These are phyloP conservation scores for Leishmania major DNA, from an alignment of 208 protist species.

Conservation along the genomic window DNA sequence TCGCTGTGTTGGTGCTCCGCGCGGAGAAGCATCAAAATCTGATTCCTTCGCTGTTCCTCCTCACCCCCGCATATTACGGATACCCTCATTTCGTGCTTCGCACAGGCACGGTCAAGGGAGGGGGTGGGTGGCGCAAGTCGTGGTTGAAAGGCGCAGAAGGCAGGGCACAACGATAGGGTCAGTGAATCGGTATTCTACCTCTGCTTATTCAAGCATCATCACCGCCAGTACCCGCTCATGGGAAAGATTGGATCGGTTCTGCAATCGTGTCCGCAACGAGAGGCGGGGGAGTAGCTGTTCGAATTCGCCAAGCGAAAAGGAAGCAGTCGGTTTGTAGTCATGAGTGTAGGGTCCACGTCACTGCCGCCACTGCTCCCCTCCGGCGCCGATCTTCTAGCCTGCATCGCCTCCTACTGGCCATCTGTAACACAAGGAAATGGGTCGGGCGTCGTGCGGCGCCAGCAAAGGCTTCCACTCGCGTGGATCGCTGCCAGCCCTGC, in stretches of 20 bases:
- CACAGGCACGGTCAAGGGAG: not conserved
- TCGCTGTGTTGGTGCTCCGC: not conserved
- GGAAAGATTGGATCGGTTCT: not conserved
- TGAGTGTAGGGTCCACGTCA: not conserved
- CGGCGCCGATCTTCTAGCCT: constrained; percentile 3
- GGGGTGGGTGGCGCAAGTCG: no score
- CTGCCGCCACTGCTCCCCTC: not conserved
- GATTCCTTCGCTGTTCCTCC: not conserved
- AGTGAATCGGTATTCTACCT: not conserved
- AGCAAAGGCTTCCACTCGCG: constrained; percentile 41
- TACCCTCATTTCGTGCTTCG: not conserved
- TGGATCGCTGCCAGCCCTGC: constrained; percentile 41
- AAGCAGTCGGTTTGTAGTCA: not conserved
- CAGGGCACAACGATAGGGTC: not conserved
- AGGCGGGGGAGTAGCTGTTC: no score
- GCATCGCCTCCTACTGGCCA: constrained; percentile 28
- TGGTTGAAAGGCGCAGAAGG: not conserved
- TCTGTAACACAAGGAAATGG: constrained; percentile 5
- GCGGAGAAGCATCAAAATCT: not conserved
- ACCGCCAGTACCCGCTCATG: not conserved
- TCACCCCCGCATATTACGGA: not conserved
- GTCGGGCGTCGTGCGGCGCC: not conserved
- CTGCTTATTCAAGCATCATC: not conserved
- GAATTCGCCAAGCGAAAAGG: not conserved
- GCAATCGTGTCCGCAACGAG: not conserved